Percentiles rank a stretch among this genome's conserved stretches.
Evolutionary conservation across 1,284 basidiomycete species (phyloP).

Genomic region (Leucoagaricus sp.): DNA sequence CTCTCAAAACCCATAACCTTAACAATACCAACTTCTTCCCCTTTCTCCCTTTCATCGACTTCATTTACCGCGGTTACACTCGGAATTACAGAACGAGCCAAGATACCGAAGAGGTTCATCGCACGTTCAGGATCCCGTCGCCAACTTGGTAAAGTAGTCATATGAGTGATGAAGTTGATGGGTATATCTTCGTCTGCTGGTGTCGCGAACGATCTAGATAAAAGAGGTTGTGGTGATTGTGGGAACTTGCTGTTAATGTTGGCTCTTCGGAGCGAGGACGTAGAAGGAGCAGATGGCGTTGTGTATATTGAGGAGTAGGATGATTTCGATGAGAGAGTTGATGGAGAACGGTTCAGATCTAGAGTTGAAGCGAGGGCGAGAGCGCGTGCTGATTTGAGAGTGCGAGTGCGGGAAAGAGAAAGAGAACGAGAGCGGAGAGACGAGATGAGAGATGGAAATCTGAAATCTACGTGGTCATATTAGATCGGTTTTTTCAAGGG

Average conservation of each 20-base stretch:
- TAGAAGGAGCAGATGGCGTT: too few relatives aligned
- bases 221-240: background rate
- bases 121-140: conserved; percentile 3
- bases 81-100: background rate
- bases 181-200: conserved; percentile 1
- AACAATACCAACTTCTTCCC: background rate
- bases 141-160: conserved; percentile 1
- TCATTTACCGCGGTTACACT: too few relatives aligned
- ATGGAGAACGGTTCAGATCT: too few relatives aligned
- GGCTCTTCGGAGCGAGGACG: too few relatives aligned
- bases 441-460: background rate
- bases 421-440: too few relatives aligned
- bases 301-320: background rate
- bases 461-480: background rate
- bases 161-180: background rate
- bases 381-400: too few relatives aligned
- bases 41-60: background rate
- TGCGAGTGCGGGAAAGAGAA: too few relatives aligned
- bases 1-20: background rate
- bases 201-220: background rate
- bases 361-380: too few relatives aligned
- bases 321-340: background rate
- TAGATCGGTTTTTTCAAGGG: background rate
- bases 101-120: background rate
- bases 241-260: too few relatives aligned